Evolutionary conservation across 306 rosid genomes (phyloP), one percentile per base, ranked within the genome.

Genomic region (Aeschynomene evenia): DNA sequence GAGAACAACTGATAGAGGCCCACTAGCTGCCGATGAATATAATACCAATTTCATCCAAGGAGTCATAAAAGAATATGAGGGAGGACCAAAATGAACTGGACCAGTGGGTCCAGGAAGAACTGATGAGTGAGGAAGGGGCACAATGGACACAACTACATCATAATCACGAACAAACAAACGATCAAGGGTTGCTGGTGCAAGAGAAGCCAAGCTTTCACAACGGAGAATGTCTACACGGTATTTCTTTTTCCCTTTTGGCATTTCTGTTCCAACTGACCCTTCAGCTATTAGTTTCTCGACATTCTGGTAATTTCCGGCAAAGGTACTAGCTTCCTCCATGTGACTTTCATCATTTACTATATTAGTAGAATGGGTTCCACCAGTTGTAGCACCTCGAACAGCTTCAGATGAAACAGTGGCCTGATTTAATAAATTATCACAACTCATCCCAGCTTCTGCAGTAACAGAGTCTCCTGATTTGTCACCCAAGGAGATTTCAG

Each of bases 121-220:
- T 57, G 99, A 89, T 8, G 90, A 89, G 36, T 79, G 97, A 66
- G 99, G 97, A 77, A 91, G 99, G 80, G 99, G 99, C 79, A 89
- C 86, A 53, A 95, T 95, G 51, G 99, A 91, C 69, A 95, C 92
- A 77, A 87, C 87, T 70, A 94, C 84, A 73, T 91, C 97, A 64
- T 95, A 95, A 81, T 95, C 99, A 21, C 95, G 99, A 83, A 74
- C 77, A 85, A 89, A 91, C 79, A 95, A 72, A 48, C 99, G 89
- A 82, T 95, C 83, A 70, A 89, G 85, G 45, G 99, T 87, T 75
- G 85, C 91, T 8, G 97, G 87, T 69, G 97, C 80, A 75, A 95
- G 99, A 67, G 97, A 91, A 34, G 97, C 99, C 89, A 95, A 86
- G 85, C 97, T 89, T 80, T 95, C 99, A 81, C 95, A 91, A 52